Percentiles rank a stretch among this genome's conserved stretches.
Evolutionary conservation across 1,284 basidiomycete genomes (phyloP).

Genomic region (Cutaneotrichosporon sp.): DNA sequence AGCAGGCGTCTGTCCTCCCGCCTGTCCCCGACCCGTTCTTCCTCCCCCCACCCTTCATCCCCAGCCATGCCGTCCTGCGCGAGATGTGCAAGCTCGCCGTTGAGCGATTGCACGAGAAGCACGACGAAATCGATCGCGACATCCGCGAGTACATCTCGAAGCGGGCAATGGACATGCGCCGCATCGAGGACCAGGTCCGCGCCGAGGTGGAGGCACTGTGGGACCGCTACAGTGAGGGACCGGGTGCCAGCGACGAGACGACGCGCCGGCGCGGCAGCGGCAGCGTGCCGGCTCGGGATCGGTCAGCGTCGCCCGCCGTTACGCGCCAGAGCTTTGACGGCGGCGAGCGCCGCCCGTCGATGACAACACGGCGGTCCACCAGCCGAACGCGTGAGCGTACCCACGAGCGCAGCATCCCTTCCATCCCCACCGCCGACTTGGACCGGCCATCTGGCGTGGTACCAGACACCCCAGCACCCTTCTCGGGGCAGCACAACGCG

Average conservation of each 20-base stretch:
- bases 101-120: conserved; percentile 31
- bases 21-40: conserved; percentile 53
- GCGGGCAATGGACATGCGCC: conserved; percentile 39
- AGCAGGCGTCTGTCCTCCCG: conserved; percentile 26
- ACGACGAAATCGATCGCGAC: conserved; percentile 40
- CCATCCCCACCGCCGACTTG: conserved; percentile 11
- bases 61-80: conserved; percentile 51
- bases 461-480: neutral
- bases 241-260: conserved; percentile 25
- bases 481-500: conserved; percentile 16
- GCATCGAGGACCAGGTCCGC: conserved; percentile 44
- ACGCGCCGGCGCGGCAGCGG: conserved; percentile 13
- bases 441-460: conserved; percentile 14
- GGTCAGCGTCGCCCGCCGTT: conserved; percentile 3
- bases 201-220: conserved; percentile 50
- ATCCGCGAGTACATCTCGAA: conserved; percentile 37
- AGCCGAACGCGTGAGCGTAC: conserved; percentile 1
- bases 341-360: neutral
- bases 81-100: conserved; percentile 44
- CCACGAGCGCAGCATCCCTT: too few species aligned
- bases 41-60: conserved; percentile 55
- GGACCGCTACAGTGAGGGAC: conserved; percentile 41
- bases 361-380: neutral
- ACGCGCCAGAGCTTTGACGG: conserved; percentile 5
- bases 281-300: neutral